Conservation (phyloP, 169 alveolate species). For the Blepharisma undulans region DNA sequence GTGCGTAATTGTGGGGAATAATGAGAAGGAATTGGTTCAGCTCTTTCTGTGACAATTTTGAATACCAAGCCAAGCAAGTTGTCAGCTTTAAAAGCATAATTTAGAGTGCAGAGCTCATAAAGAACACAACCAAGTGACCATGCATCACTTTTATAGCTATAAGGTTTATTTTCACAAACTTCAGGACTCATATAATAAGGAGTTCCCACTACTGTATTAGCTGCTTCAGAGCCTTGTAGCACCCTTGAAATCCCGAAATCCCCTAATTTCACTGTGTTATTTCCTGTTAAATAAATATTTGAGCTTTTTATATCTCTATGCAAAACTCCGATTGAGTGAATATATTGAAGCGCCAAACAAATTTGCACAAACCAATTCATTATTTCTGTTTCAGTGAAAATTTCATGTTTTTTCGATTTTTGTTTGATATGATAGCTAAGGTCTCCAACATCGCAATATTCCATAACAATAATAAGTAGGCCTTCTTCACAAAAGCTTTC, state of each 20-base stretch:
- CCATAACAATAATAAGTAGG: constrained; percentile 80
- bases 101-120: constrained; percentile 89
- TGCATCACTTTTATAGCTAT: constrained; percentile 90
- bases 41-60: constrained; percentile 80
- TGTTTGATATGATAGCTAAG: constrained; percentile 75
- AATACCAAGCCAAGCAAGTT: constrained; percentile 80
- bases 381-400: constrained; percentile 84
- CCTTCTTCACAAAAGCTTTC: constrained; percentile 81
- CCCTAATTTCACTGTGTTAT: constrained; percentile 86
- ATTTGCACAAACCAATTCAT: constrained; percentile 87
- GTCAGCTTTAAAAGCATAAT: constrained; percentile 90
- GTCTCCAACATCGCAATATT: constrained; percentile 87
- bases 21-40: constrained; percentile 72
- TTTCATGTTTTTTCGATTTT: constrained; percentile 68
- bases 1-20: constrained; percentile 71
- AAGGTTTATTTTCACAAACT: constrained; percentile 89
- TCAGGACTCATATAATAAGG: constrained; percentile 92
- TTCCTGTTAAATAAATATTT: constrained; percentile 85
- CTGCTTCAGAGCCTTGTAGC: constrained; percentile 84
- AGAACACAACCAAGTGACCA: constrained; percentile 95
- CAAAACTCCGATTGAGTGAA: constrained; percentile 84
- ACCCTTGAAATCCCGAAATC: constrained; percentile 92
- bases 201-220: constrained; percentile 90
- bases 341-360: constrained; percentile 82
- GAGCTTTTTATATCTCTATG: constrained; percentile 91